Percentiles rank a stretch among this genome's conserved stretches.
These are phyloP conservation scores for Syzygium aromaticum DNA, from an alignment of 345 rosid genomes.

Conservation along the genomic window DNA sequence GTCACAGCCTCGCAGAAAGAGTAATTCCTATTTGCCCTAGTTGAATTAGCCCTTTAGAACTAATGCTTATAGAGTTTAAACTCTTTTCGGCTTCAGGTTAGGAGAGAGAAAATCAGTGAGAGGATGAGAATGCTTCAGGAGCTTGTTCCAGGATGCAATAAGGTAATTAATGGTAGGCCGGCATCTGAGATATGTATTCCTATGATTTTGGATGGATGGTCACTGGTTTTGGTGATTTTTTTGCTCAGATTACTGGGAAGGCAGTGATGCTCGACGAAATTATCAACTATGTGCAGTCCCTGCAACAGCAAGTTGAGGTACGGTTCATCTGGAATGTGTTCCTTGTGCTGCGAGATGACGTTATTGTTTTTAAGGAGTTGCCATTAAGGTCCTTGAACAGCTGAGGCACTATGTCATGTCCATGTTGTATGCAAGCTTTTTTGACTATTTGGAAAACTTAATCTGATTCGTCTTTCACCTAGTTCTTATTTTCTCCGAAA, in stretches of 20 bases:
- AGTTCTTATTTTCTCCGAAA: neutral
- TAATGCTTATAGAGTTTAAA: neutral
- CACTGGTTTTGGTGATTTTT: constrained; percentile 1
- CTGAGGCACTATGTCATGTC: neutral
- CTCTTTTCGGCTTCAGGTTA: constrained; percentile 41
- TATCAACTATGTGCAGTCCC: constrained; percentile 92
- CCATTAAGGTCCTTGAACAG: neutral
- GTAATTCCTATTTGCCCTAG: constrained; percentile 25
- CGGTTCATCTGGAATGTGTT: neutral
- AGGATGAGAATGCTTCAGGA: constrained; percentile 96
- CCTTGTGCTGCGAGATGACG: neutral
- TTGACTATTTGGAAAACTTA: neutral
- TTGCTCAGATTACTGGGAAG: constrained; percentile 80
- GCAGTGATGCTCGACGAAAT: constrained; percentile 99
- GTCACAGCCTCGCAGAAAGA: constrained; percentile 98
- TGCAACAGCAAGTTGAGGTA: constrained; percentile 99
- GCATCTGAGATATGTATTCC: neutral
- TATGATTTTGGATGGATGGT: neutral
- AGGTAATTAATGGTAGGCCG: constrained; percentile 31
- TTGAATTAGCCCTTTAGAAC: neutral
- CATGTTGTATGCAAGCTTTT: neutral
- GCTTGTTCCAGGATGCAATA: constrained; percentile 96
- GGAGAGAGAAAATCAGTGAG: constrained; percentile 96
- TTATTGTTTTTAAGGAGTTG: neutral
- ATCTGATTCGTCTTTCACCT: neutral